phyloP scores from a whole-genome alignment of 179 eudicot species.

The Patellifolia procumbens region DNA sequence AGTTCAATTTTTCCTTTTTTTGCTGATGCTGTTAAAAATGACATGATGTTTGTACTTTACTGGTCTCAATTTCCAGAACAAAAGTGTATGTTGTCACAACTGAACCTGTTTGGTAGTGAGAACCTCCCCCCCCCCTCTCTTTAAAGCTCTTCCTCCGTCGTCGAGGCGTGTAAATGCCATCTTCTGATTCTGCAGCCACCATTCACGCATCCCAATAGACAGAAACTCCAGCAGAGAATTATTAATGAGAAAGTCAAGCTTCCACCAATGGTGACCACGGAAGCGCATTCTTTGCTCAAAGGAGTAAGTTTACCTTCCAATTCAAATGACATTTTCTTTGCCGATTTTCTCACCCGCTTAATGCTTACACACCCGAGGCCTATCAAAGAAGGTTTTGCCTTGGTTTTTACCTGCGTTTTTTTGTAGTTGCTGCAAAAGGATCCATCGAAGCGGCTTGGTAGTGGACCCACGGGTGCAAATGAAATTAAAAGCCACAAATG shows the following conservation, averaged over 20 bases:
- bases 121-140: neutral
- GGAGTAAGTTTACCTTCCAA: conserved; percentile 56
- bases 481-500: conserved; percentile 83
- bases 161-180: neutral
- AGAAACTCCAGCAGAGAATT: conserved; percentile 92
- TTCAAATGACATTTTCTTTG: conserved; percentile 1
- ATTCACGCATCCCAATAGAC: conserved; percentile 69
- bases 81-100: neutral
- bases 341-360: neutral
- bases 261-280: conserved; percentile 75
- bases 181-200: conserved; percentile 68
- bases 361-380: no score
- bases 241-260: conserved; percentile 83
- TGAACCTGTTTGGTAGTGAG: neutral
- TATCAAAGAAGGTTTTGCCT: neutral
- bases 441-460: conserved; percentile 72
- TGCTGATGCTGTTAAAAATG: no score
- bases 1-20: no score
- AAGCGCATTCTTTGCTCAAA: conserved; percentile 89
- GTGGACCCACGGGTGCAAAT: conserved; percentile 69
- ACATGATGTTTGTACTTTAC: no score
- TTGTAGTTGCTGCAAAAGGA: conserved; percentile 83
- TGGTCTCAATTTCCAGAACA: no score
- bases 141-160: neutral
- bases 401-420: neutral